Base-by-base conservation (phyloP, 768 basidiomycete species). In the Pisolithus orientalis region DNA sequence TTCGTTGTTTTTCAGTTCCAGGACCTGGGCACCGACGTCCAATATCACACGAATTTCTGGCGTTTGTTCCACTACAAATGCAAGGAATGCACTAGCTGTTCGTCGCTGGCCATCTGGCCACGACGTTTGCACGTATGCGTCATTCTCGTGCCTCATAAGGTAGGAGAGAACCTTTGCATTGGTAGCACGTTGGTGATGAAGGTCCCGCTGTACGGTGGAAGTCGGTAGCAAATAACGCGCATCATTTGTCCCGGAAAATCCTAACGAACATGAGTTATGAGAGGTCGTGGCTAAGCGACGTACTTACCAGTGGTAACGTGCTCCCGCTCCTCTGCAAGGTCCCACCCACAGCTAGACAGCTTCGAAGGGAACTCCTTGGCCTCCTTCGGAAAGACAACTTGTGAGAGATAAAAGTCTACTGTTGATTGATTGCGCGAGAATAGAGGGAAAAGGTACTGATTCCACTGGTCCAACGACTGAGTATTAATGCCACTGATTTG, bases 11-110 rank as follows among this genome's bases (percentile, higher is more conserved):
- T 64, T 62, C 44, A 76, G 56, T 34, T 80, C 76, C 13, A 80
- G 63, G 59, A 80, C 73, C 54, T 80, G 79, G 0, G 79, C 79
- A 3, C 79, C 79, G 24, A 80, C 76, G 52, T 80, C 79, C 4
- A 80, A 60, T 27, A 80, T 61, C 16, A 79, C 74, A 28, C 64
- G 65, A 16, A 79, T 65, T n/a, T 64, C 56, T 3, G 71, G 71
- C 0, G 45, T 44, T 50, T 73, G 65, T 9, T 53, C n/a, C 2
- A 68, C 60, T 11, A 78, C 38, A 27, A 59, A 47, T 5, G 51
- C 39, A 31, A 75, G 49, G 50, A 74, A 57, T 25, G 65, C 51
- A 4, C 29, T 21, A 9, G 63, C 61, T 24, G 31, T 52, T 31
- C 14, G 46, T n/a, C 10, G 78, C 75, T 49, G 11, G 52, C 62